Percentiles rank a stretch among this genome's conserved stretches.
Conservation (phyloP, 768 basidiomycete species). For the Pulveroboletus frians region DNA sequence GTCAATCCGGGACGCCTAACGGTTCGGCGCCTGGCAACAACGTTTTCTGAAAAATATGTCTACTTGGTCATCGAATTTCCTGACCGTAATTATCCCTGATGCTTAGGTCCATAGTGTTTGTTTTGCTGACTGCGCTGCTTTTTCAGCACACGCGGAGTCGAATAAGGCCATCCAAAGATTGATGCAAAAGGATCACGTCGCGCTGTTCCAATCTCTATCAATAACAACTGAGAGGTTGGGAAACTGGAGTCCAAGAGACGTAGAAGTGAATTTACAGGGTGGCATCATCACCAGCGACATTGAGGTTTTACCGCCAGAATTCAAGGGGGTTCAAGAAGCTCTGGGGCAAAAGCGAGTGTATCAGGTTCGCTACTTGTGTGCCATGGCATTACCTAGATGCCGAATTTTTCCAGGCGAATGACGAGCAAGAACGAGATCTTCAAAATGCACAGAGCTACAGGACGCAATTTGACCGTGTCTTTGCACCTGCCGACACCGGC, state of each 20-base stretch:
- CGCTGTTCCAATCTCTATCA: background rate
- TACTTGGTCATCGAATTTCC: background rate
- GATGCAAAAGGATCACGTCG: background rate
- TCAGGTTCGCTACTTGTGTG: background rate
- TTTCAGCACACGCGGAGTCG: background rate
- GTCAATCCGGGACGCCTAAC: background rate
- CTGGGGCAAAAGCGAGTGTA: background rate
- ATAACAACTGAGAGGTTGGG: background rate
- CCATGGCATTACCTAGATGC: background rate
- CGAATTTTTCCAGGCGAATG: background rate
- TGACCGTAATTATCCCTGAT: background rate
- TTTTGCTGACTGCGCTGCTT: background rate
- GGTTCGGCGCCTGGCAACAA: conserved; percentile 7
- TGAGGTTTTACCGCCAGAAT: background rate
- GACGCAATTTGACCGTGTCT: background rate
- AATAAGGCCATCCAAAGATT: background rate
- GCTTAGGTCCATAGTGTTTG: background rate
- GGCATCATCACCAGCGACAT: background rate
- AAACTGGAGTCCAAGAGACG: background rate
- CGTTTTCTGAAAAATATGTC: too few species aligned
- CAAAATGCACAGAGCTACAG: background rate
- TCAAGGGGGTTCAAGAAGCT: background rate
- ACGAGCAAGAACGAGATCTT: background rate
- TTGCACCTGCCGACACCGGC: background rate
- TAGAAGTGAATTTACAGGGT: background rate